A percentile compares a stretch with the other conserved stretches of the same genome.
These are phyloP conservation scores for Cyclocybe aegerita DNA, from an alignment of 768 basidiomycete species.

Conservation along the genomic window DNA sequence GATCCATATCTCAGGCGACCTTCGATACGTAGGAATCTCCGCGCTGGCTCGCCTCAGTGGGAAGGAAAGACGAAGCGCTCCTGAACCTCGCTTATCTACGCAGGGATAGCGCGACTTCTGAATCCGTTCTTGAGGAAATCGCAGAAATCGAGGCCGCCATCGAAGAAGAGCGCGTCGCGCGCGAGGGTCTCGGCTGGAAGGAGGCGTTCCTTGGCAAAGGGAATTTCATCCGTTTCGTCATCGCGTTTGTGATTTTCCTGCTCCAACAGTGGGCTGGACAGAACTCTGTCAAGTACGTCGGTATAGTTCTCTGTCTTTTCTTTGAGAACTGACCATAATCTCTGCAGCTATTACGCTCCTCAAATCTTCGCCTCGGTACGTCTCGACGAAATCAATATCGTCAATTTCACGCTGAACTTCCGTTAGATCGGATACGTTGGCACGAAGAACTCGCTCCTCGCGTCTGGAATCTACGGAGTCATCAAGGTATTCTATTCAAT, in stretches of 20 bases:
- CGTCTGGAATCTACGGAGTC: slow-evolving; percentile 66
- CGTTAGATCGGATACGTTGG: slow-evolving; percentile 64
- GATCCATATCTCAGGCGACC: too few species aligned
- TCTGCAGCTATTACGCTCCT: slow-evolving; percentile 63
- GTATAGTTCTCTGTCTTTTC: not conserved
- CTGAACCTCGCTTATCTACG: slow-evolving; percentile 67
- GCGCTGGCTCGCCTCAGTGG: slow-evolving; percentile 72
- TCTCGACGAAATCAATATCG: not conserved
- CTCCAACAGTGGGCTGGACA: slow-evolving; percentile 86
- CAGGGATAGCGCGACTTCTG: slow-evolving; percentile 37
- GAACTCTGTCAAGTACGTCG: slow-evolving; percentile 62
- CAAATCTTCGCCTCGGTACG: slow-evolving; percentile 68
- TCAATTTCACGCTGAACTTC: too few species aligned
- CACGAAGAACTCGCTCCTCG: slow-evolving; percentile 59
- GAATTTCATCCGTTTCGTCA: slow-evolving; percentile 78
- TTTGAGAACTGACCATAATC: not conserved
- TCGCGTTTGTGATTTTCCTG: slow-evolving; percentile 78
- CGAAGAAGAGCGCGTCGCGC: slow-evolving; percentile 65
- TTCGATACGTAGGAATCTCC: slow-evolving; percentile 58
- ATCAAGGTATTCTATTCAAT: slow-evolving; percentile 1
- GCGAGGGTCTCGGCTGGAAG: slow-evolving; percentile 58
- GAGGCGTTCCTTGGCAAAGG: slow-evolving; percentile 83
- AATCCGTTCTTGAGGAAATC: slow-evolving; percentile 54
- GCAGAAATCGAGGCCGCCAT: slow-evolving; percentile 85
- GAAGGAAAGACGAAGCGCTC: slow-evolving; percentile 50